Percentiles rank a stretch among this genome's conserved stretches.
These are phyloP conservation scores for Colletotrichum somersetense DNA, from an alignment of 2,329 filamentous ascomycete species.

Conservation along the genomic window DNA sequence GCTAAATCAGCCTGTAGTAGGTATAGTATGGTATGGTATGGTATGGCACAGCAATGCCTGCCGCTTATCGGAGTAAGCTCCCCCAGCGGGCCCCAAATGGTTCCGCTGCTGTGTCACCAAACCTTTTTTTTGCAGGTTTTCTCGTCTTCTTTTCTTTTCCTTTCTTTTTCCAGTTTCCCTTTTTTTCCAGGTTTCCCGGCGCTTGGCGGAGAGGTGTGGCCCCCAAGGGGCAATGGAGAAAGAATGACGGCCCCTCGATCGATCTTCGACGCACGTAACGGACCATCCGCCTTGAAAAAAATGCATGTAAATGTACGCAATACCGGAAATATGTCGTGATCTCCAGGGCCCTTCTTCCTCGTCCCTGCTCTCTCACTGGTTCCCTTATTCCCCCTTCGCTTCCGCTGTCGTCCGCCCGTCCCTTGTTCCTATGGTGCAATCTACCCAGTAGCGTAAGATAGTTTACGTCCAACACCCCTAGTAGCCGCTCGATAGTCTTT, in stretches of 20 bases:
- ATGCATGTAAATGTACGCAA: not conserved
- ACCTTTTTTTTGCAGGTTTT: not conserved
- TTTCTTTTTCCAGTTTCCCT: not conserved
- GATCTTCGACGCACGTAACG: conserved; percentile 26
- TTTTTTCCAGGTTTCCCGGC: conserved; percentile 2
- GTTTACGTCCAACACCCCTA: not conserved
- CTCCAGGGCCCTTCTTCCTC: conserved; percentile 30
- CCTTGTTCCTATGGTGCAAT: not conserved
- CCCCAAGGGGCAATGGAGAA: no score
- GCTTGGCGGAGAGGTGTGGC: not conserved
- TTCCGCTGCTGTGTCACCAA: conserved; percentile 9
- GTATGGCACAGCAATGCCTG: not conserved
- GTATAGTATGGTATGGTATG: no score
- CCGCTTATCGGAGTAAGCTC: not conserved
- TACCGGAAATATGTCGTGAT: conserved; percentile 17
- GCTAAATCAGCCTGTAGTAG: not conserved
- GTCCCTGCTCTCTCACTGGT: conserved; percentile 2
- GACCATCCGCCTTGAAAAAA: not conserved
- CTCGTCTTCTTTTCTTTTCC: not conserved
- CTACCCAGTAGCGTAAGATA: not conserved
- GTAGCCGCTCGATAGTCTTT: conserved; percentile 1
- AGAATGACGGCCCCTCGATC: not conserved
- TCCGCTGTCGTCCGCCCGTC: conserved; percentile 4
- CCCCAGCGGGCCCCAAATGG: conserved; percentile 12
- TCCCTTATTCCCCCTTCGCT: not conserved